Percentiles rank a stretch among this genome's conserved stretches.
Conservation (phyloP, 2,329 filamentous ascomycete species). For the Coleophoma cylindrospora region DNA sequence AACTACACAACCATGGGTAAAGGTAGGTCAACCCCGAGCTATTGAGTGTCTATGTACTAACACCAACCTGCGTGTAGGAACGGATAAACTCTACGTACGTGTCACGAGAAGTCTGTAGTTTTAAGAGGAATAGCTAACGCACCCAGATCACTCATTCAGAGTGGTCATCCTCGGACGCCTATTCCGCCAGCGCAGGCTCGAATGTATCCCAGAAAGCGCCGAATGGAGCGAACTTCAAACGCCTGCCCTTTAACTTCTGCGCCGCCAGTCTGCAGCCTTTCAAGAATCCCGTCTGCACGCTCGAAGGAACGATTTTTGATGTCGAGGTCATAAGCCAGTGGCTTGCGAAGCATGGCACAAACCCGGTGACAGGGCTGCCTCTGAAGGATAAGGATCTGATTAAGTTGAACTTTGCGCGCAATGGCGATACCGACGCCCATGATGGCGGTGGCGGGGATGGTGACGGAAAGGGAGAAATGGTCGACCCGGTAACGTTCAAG, state of each 20-base stretch:
- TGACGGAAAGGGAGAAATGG: slow-evolving; percentile 68
- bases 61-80: slow-evolving; percentile 28
- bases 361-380: slow-evolving; percentile 78
- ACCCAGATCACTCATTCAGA: slow-evolving; percentile 90
- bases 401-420: slow-evolving; percentile 86
- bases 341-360: slow-evolving; percentile 90
- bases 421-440: slow-evolving; percentile 61
- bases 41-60: background rate
- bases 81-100: slow-evolving; percentile 43
- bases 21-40: slow-evolving; percentile 11
- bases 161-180: slow-evolving; percentile 89
- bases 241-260: slow-evolving; percentile 97
- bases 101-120: slow-evolving; percentile 21
- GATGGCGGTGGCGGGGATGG: slow-evolving; percentile 41
- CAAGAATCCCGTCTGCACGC: slow-evolving; percentile 87
- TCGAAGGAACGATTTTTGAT: slow-evolving; percentile 86
- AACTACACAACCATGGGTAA: slow-evolving; percentile 18
- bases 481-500: slow-evolving; percentile 96
- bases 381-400: slow-evolving; percentile 80
- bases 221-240: slow-evolving; percentile 67
- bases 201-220: slow-evolving; percentile 56
- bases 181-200: slow-evolving; percentile 72
- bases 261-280: slow-evolving; percentile 94
- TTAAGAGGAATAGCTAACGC: background rate
- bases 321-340: slow-evolving; percentile 90